phyloP scores from a whole-genome alignment of 2,329 filamentous ascomycete species.

The Parascedosporium putredinis region DNA sequence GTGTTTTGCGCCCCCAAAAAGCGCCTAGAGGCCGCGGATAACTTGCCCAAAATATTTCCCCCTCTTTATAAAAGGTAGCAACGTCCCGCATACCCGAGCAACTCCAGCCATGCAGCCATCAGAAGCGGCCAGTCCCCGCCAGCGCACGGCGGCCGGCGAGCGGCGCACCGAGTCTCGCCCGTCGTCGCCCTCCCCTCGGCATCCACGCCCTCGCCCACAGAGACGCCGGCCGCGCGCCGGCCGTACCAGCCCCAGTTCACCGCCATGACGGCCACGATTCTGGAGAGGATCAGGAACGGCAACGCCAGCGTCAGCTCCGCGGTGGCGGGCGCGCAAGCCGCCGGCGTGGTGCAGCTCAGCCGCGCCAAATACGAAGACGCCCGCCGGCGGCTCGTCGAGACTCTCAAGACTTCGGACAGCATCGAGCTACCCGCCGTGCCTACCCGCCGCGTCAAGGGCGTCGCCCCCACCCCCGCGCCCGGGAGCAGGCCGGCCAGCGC shows the following conservation, averaged over 20 bases:
- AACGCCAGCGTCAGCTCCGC: constrained; percentile 8
- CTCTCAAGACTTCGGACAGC: constrained; percentile 9
- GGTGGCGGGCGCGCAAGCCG: neutral
- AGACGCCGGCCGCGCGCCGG: neutral
- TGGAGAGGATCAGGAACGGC: constrained; percentile 17
- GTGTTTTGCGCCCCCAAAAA: too few species aligned
- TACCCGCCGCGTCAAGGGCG: constrained; percentile 6
- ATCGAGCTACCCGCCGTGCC: neutral
- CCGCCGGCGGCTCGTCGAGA: constrained; percentile 10
- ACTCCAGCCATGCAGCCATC: too few species aligned
- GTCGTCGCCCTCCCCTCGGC: neutral
- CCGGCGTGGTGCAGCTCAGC: neutral
- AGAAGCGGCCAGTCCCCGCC: neutral
- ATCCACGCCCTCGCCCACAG: neutral
- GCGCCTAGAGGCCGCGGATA: neutral
- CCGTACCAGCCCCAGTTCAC: constrained; percentile 22
- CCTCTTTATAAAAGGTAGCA: too few species aligned
- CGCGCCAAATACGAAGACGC: constrained; percentile 9
- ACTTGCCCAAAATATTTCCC: too few species aligned
- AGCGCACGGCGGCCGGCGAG: neutral
- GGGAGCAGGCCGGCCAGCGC: neutral
- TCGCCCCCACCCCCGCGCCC: too few species aligned
- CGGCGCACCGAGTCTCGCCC: neutral
- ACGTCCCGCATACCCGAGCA: too few species aligned
- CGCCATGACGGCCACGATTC: constrained; percentile 16